Evolutionary conservation across 129 eudicot species (phyloP), one percentile per base, ranked within the genome.

Genomic region (Pseudognaphalium luteoalbum): DNA sequence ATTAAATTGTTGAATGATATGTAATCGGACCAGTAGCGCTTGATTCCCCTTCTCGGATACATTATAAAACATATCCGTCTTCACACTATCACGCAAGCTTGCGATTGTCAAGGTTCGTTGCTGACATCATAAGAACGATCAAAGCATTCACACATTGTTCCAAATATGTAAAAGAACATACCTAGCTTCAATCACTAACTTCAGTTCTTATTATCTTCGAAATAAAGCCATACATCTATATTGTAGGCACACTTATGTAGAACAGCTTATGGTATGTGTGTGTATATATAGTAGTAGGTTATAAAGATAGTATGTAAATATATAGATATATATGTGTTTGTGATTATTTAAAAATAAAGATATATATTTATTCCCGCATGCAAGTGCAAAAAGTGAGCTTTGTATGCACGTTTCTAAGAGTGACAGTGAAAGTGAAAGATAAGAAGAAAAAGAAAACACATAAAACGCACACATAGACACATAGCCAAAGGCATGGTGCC

Each of bases 21-120:
- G 28, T 25, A 67, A 80, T 73, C 83, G 83, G 83, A 80, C 83
- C 83, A 80, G 78, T 66, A 50, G 68, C 15, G 78, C 83, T 80
- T 80, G 52, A 80, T 80, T 80, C 83, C 83, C 83, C 78, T 50
- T 51, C 66, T 80, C 74, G 69, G 83, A 54, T 64, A 52, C 72
- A 62, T 22, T 51, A 70, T 78, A 62, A 56, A 56, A 67, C 44
- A 72, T 73, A 79, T 28, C 83, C 70, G 28, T 64, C 66, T 65
- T 79, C 74, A 52, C n/a, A 73, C 37, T n/a, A 66, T 73, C 50
- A 73, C 8, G 63, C 19, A 28, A 10, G 0, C 19, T 37, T 56
- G 59, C 17, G 2, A 0, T 66, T 68, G 32, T 68, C 78, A 73
- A 52, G 83, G 83, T n/a, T 79, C 60, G 25, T 79, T 79, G 51